Evolutionary conservation across 2,329 filamentous ascomycete species (phyloP).

Genomic region (Stemphylium beticola): DNA sequence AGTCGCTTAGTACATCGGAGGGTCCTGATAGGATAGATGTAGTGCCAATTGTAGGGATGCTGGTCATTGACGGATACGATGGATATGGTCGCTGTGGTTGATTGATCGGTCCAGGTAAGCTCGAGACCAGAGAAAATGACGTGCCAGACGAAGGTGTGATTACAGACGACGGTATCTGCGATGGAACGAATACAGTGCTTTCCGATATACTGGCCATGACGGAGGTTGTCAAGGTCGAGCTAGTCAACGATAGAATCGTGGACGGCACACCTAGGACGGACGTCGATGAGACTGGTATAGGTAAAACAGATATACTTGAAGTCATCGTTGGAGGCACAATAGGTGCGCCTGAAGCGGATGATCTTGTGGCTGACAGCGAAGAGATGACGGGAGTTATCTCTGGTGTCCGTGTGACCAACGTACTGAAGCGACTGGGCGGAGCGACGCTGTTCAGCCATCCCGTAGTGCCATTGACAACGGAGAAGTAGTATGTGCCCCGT

Average conservation of each 20-base stretch:
- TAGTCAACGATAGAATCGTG: background rate
- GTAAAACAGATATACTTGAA: background rate
- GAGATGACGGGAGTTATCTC: conserved; percentile 4
- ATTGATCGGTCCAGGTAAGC: conserved; percentile 1
- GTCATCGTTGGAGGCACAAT: background rate
- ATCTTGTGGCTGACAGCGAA: background rate
- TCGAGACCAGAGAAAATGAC: background rate
- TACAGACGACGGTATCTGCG: background rate
- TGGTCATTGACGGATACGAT: background rate
- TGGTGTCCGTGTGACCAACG: conserved; percentile 9
- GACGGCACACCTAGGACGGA: no score
- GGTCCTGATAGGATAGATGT: background rate
- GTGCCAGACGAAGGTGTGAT: background rate
- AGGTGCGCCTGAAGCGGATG: background rate
- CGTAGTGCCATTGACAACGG: conserved; percentile 42
- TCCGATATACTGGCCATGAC: background rate
- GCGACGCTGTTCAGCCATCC: conserved; percentile 38
- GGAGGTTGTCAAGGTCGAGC: background rate
- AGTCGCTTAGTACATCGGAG: background rate
- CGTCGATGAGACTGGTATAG: background rate
- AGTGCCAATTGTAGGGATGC: background rate
- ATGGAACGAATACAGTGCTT: background rate
- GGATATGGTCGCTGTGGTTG: conserved; percentile 14
- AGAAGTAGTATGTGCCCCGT: conserved; percentile 43
- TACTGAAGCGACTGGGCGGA: conserved; percentile 33